Conservation (phyloP, 2,329 filamentous ascomycete genomes). For the Pseudomassariella vexata region DNA sequence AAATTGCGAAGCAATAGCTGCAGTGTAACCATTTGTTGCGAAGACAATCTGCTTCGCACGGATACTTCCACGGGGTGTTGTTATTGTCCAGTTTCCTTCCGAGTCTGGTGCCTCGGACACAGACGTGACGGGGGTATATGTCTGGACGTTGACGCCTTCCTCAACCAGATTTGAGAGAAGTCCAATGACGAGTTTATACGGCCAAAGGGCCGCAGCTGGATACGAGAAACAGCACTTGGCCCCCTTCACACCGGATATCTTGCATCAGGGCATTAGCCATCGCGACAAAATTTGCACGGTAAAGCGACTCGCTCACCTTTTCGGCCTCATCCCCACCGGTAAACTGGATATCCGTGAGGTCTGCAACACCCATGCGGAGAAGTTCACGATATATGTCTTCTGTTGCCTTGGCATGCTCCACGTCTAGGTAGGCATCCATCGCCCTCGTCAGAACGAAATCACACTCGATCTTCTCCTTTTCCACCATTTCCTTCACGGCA, state of each 20-base stretch:
- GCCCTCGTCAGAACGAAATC: slow-evolving; percentile 34
- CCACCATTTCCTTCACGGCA: slow-evolving; percentile 28
- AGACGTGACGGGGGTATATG: slow-evolving; percentile 12
- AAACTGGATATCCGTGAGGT: slow-evolving; percentile 22
- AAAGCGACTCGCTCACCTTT: slow-evolving; percentile 13
- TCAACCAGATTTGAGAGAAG: slow-evolving; percentile 5
- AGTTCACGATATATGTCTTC: slow-evolving; percentile 13
- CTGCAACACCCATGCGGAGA: slow-evolving; percentile 18
- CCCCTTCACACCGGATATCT: slow-evolving; percentile 22
- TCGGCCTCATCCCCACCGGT: slow-evolving; percentile 20
- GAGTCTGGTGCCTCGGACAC: slow-evolving; percentile 9
- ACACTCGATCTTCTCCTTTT: slow-evolving; percentile 34
- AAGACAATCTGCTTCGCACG: slow-evolving; percentile 36
- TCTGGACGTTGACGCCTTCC: slow-evolving; percentile 13
- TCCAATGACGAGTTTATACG: slow-evolving; percentile 13
- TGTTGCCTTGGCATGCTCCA: background rate
- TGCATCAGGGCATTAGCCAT: slow-evolving; percentile 4
- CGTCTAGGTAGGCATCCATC: slow-evolving; percentile 15
- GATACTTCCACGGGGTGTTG: slow-evolving; percentile 49
- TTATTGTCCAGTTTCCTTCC: slow-evolving; percentile 31
- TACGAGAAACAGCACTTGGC: slow-evolving; percentile 21
- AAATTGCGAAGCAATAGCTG: slow-evolving; percentile 24
- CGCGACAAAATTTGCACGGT: slow-evolving; percentile 7
- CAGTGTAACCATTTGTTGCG: slow-evolving; percentile 29
- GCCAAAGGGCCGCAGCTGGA: slow-evolving; percentile 11